A percentile compares a stretch with the other conserved stretches of the same genome.
phyloP scores from a whole-genome alignment of 371 early-diverging fungal genomes.

The Mucor circinelloides region DNA sequence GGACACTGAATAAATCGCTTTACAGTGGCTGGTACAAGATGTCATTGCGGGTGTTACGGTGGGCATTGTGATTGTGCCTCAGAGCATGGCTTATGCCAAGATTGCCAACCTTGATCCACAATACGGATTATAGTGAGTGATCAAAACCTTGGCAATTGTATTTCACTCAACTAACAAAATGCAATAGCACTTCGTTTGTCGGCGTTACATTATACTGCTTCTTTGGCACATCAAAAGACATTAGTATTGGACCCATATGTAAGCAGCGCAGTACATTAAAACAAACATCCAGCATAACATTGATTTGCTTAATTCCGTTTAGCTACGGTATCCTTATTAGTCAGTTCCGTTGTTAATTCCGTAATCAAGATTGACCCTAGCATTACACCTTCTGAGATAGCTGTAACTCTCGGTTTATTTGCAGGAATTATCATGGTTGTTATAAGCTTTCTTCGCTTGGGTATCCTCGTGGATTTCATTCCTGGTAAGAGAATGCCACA shows the following conservation, averaged over 20 bases:
- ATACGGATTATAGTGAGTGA: slow-evolving; percentile 43
- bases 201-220: slow-evolving; percentile 54
- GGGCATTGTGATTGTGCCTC: slow-evolving; percentile 83
- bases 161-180: slow-evolving; percentile 35
- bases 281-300: neutral
- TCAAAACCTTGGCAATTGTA: neutral
- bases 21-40: slow-evolving; percentile 79
- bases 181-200: slow-evolving; percentile 45
- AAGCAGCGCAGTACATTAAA: slow-evolving; percentile 6
- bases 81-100: slow-evolving; percentile 83
- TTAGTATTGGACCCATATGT: slow-evolving; percentile 81
- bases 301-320: neutral
- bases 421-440: slow-evolving; percentile 59
- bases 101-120: slow-evolving; percentile 72
- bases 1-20: neutral
- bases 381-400: slow-evolving; percentile 46
- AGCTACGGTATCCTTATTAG: slow-evolving; percentile 80
- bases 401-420: slow-evolving; percentile 58
- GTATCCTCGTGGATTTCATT: slow-evolving; percentile 85
- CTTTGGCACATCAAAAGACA: slow-evolving; percentile 84
- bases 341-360: slow-evolving; percentile 63
- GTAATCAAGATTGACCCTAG: slow-evolving; percentile 24
- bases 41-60: slow-evolving; percentile 86
- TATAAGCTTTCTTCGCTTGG: slow-evolving; percentile 76
- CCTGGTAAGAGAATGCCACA: slow-evolving; percentile 40